phyloP scores from a whole-genome alignment of 495 filamentous ascomycete genomes.

The Penicillium canescens region DNA sequence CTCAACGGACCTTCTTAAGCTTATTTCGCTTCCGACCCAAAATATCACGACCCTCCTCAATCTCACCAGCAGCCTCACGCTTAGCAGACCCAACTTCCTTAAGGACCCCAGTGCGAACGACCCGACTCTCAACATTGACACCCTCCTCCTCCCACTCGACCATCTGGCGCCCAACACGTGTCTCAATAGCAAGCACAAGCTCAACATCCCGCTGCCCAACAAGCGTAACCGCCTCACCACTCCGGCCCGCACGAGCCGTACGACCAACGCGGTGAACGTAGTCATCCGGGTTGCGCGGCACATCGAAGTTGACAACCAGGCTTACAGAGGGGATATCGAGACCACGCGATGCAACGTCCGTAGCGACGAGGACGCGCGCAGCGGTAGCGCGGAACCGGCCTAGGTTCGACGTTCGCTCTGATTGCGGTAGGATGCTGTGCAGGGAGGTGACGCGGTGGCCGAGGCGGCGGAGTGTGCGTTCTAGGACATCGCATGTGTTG shows the following conservation, averaged over 20 bases:
- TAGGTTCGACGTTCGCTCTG: slow-evolving; percentile 80
- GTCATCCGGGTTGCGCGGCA: slow-evolving; percentile 93
- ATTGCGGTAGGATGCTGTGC: slow-evolving; percentile 81
- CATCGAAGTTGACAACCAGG: slow-evolving; percentile 91
- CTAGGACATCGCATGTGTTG: slow-evolving; percentile 80
- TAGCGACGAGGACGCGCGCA: slow-evolving; percentile 87
- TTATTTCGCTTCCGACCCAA: slow-evolving; percentile 46
- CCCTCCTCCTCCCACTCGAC: slow-evolving; percentile 81
- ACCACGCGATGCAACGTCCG: slow-evolving; percentile 93
- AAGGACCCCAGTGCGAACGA: slow-evolving; percentile 71
- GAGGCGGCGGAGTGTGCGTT: slow-evolving; percentile 79
- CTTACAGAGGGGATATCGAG: slow-evolving; percentile 93
- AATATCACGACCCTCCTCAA: slow-evolving; percentile 92
- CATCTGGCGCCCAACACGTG: slow-evolving; percentile 77
- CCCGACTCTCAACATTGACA: slow-evolving; percentile 84
- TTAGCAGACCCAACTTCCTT: slow-evolving; percentile 92
- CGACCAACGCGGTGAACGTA: slow-evolving; percentile 96
- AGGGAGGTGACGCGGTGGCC: slow-evolving; percentile 88
- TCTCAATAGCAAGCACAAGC: slow-evolving; percentile 84
- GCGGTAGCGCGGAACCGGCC: slow-evolving; percentile 90
- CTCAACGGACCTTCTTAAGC: slow-evolving; percentile 47
- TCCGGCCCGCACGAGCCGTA: slow-evolving; percentile 86
- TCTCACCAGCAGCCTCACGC: slow-evolving; percentile 80
- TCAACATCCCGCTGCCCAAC: slow-evolving; percentile 91
- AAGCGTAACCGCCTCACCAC: slow-evolving; percentile 80